Percentiles rank a stretch among this genome's conserved stretches.
Evolutionary conservation across 305 asterid genomes (phyloP).

Genomic region (Rubia balearica): DNA sequence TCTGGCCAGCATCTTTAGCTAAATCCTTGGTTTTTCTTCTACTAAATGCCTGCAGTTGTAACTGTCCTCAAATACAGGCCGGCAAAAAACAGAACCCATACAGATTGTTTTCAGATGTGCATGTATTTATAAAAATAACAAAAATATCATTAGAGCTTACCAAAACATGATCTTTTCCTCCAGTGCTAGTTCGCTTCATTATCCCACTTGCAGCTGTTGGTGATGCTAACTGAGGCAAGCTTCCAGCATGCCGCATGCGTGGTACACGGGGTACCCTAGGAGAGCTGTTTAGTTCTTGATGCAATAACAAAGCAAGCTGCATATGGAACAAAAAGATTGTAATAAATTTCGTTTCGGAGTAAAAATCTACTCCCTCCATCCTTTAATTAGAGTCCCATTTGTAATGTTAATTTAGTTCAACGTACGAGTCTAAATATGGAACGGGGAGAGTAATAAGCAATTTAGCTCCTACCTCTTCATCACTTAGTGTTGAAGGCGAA

Average conservation of each 20-base stretch:
- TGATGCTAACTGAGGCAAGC: conserved; percentile 71
- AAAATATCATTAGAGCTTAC: conserved; percentile 31
- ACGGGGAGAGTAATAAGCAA: not conserved
- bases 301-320: conserved; percentile 91
- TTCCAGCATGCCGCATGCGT: conserved; percentile 96
- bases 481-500: conserved; percentile 69
- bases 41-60: conserved; percentile 44
- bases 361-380: not conserved
- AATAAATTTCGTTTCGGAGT: conserved; percentile 6
- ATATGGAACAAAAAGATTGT: conserved; percentile 18
- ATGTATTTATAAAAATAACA: not conserved
- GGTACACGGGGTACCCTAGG: conserved; percentile 96
- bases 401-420: too few relatives aligned
- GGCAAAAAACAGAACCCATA: not conserved
- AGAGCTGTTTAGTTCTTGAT: conserved; percentile 97
- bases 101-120: conserved; percentile 11
- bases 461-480: conserved; percentile 71
- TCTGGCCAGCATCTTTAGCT: conserved; percentile 47
- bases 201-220: conserved; percentile 62
- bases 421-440: not conserved
- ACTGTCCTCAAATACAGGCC: not conserved
- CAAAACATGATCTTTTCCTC: conserved; percentile 68
- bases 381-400: not conserved
- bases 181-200: conserved; percentile 65
- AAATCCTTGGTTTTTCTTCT: conserved; percentile 68